Percentiles rank a stretch among this genome's conserved stretches.
phyloP scores from a whole-genome alignment of 257 asterid genomes.

The Handroanthus guayacan region DNA sequence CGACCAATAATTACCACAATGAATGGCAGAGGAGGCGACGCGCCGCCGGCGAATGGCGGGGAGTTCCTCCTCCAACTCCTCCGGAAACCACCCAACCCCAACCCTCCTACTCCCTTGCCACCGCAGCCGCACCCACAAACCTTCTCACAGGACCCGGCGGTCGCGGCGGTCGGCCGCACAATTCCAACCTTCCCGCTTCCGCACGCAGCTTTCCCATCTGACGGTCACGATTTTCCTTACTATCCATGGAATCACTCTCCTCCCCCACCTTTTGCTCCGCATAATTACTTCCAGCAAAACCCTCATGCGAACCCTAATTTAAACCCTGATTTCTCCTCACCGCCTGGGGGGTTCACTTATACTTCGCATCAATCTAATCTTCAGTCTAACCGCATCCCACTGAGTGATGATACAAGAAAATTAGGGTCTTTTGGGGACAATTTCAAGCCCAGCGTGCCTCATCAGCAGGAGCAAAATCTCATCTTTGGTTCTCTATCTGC shows the following conservation, averaged over 20 bases:
- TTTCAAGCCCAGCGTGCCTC: slow-evolving; percentile 27
- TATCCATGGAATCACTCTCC: slow-evolving; percentile 49
- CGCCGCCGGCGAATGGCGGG: slow-evolving; percentile 75
- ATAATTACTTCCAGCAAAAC: slow-evolving; percentile 66
- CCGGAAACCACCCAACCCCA: slow-evolving; percentile 47
- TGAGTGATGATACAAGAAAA: slow-evolving; percentile 38
- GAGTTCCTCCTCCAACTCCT: slow-evolving; percentile 86
- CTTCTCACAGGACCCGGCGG: slow-evolving; percentile 79
- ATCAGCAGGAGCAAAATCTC: slow-evolving; percentile 53
- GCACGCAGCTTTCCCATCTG: slow-evolving; percentile 33
- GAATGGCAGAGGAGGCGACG: slow-evolving; percentile 69
- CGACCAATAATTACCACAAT: slow-evolving; percentile 36
- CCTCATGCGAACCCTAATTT: slow-evolving; percentile 52
- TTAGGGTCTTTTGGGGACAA: slow-evolving; percentile 42
- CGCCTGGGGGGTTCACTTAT: slow-evolving; percentile 45
- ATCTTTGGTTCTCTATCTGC: slow-evolving; percentile 64
- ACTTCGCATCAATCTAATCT: slow-evolving; percentile 41
- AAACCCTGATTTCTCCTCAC: slow-evolving; percentile 49
- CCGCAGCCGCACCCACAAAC: slow-evolving; percentile 44
- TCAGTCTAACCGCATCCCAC: slow-evolving; percentile 39
- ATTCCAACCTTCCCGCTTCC: slow-evolving; percentile 42
- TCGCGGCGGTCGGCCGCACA: slow-evolving; percentile 76
- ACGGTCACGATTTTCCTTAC: slow-evolving; percentile 36
- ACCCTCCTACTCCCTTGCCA: slow-evolving; percentile 23
- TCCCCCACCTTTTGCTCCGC: slow-evolving; percentile 61